Percentiles rank a stretch among this genome's conserved stretches.
These are phyloP conservation scores for Pisolithus microcarpus DNA, from an alignment of 768 basidiomycete species.

Conservation along the genomic window DNA sequence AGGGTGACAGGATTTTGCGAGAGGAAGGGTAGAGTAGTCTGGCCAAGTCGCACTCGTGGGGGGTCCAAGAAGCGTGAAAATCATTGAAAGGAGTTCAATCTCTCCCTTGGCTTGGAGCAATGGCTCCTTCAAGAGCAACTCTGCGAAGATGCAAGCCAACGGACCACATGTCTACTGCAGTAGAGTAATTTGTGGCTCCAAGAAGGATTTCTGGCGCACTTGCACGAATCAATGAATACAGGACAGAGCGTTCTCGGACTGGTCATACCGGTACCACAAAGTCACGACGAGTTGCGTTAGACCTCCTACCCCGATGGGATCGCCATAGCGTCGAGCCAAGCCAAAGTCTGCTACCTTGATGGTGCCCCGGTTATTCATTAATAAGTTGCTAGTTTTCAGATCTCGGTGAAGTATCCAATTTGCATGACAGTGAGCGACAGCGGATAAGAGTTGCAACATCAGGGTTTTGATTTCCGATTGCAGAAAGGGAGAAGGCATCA, in stretches of 20 bases:
- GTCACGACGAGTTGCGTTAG: slow-evolving; percentile 98
- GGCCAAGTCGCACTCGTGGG: slow-evolving; percentile 87
- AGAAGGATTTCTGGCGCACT: slow-evolving; percentile 95
- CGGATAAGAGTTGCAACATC: slow-evolving; percentile 87
- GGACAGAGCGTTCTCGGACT: slow-evolving; percentile 7
- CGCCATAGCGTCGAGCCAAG: slow-evolving; percentile 90
- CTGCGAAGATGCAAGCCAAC: slow-evolving; percentile 98
- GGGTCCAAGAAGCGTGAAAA: slow-evolving; percentile 92
- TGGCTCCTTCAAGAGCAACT: slow-evolving; percentile 90
- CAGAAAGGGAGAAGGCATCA: slow-evolving; percentile 95
- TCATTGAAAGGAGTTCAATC: slow-evolving; percentile 86
- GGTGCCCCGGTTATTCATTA: slow-evolving; percentile 98
- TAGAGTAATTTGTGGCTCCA: slow-evolving; percentile 89
- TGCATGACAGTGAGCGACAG: slow-evolving; percentile 87
- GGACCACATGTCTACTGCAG: slow-evolving; percentile 97
- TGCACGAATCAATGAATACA: slow-evolving; percentile 9
- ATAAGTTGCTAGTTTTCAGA: slow-evolving; percentile 91
- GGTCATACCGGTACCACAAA: slow-evolving; percentile 89
- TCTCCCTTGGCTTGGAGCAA: slow-evolving; percentile 97
- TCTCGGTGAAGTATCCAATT: slow-evolving; percentile 99
- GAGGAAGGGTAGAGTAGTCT: slow-evolving; percentile 68
- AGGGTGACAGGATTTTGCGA: slow-evolving; percentile 73
- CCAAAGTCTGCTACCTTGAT: slow-evolving; percentile 99
- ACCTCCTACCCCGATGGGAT: slow-evolving; percentile 92
- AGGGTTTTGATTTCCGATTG: slow-evolving; percentile 98